Conservation (phyloP, 2,329 filamentous ascomycete species). For the Trichophaea hybrida region DNA sequence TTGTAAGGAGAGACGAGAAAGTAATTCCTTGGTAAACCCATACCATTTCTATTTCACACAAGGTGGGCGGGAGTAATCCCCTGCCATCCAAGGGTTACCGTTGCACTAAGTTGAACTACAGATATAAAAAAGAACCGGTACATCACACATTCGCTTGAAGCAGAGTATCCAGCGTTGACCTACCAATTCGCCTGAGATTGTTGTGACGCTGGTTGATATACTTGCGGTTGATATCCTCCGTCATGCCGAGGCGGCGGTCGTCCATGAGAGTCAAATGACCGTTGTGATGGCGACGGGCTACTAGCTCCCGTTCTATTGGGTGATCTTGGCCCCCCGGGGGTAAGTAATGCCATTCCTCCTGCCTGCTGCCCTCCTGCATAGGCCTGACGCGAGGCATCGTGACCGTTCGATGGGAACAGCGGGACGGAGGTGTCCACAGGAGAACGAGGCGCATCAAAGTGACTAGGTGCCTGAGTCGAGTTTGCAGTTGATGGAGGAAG, state of each 20-base stretch:
- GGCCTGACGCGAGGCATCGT: constrained; percentile 8
- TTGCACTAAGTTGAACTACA: constrained; percentile 8
- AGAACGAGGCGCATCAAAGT: constrained; percentile 33
- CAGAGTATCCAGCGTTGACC: constrained; percentile 13
- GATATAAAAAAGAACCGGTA: constrained; percentile 10
- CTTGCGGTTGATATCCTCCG: not conserved
- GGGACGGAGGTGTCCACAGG: constrained; percentile 40
- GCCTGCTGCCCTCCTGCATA: constrained; percentile 11
- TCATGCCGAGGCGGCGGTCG: not conserved
- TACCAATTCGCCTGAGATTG: constrained; percentile 18
- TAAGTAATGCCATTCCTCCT: constrained; percentile 16
- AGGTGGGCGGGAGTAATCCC: too few species aligned
- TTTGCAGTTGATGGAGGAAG: constrained; percentile 21
- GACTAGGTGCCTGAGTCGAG: constrained; percentile 20
- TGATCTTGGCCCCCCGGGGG: constrained; percentile 17
- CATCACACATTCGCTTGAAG: constrained; percentile 10
- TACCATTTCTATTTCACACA: constrained; percentile 15
- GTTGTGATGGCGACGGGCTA: constrained; percentile 14
- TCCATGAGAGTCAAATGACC: constrained; percentile 10
- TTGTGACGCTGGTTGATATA: constrained; percentile 7
- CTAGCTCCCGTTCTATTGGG: constrained; percentile 17
- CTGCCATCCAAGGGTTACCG: not conserved
- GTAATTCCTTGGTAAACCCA: constrained; percentile 6
- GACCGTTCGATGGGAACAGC: constrained; percentile 34
- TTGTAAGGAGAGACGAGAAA: too few species aligned